Conservation (phyloP, 2,329 filamentous ascomycete genomes). For the Claviceps cyperi region DNA sequence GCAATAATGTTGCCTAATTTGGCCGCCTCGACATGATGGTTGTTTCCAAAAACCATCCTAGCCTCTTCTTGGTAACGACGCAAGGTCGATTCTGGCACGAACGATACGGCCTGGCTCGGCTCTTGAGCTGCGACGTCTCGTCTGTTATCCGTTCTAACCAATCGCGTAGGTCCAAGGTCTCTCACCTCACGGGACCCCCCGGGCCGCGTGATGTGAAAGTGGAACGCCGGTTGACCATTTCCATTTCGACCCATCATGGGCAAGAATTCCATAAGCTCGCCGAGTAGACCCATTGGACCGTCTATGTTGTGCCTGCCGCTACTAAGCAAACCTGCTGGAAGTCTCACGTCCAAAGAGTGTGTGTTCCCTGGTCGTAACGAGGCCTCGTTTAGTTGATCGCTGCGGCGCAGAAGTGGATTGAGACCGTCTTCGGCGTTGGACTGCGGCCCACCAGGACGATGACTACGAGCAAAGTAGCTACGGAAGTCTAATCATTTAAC, state of each 20-base stretch:
- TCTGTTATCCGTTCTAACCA: conserved; percentile 31
- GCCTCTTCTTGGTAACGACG: conserved; percentile 83
- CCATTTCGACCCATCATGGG: conserved; percentile 30
- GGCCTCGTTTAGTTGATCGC: conserved; percentile 27
- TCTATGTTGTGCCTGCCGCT: conserved; percentile 25
- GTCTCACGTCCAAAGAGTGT: conserved; percentile 39
- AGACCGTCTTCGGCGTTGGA: conserved; percentile 61
- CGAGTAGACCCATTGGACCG: conserved; percentile 39
- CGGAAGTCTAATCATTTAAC: conserved; percentile 26
- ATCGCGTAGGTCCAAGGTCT: conserved; percentile 30
- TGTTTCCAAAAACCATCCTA: conserved; percentile 64
- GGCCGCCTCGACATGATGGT: conserved; percentile 49
- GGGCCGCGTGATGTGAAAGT: conserved; percentile 42
- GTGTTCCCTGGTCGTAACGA: conserved; percentile 33
- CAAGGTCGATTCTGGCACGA: conserved; percentile 55
- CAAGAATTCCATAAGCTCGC: conserved; percentile 40
- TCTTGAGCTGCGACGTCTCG: conserved; percentile 37
- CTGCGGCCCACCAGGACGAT: conserved; percentile 37
- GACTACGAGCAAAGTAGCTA: conserved; percentile 34
- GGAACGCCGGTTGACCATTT: conserved; percentile 37
- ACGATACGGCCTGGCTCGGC: conserved; percentile 61
- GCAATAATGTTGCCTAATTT: conserved; percentile 55
- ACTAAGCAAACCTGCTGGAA: conserved; percentile 32
- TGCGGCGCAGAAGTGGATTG: conserved; percentile 72
- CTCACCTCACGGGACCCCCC: conserved; percentile 34